These are phyloP conservation scores for Lactarius akahatsu DNA, from an alignment of 768 basidiomycete genomes.

Conservation along the genomic window DNA sequence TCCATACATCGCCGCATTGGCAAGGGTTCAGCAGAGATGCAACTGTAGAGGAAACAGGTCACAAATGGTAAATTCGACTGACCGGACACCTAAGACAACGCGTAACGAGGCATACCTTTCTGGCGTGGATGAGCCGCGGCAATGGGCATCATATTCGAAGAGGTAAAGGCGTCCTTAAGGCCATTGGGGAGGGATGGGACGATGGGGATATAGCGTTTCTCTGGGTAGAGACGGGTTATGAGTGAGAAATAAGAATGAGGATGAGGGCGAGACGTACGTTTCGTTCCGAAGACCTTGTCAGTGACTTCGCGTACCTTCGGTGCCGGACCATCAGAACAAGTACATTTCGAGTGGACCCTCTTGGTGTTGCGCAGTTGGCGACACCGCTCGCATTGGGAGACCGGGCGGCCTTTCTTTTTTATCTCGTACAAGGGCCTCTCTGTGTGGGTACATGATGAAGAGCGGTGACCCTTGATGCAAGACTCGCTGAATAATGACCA, in stretches of 20 bases:
- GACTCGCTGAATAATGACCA: constrained; percentile 22
- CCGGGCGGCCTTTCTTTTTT: constrained; percentile 31
- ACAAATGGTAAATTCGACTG: background rate
- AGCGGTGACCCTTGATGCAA: constrained; percentile 31
- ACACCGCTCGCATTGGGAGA: constrained; percentile 30
- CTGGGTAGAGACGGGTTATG: constrained; percentile 13
- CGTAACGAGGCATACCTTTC: constrained; percentile 18
- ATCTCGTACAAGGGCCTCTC: constrained; percentile 30
- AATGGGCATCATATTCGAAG: constrained; percentile 9
- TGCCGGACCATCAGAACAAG: constrained; percentile 24
- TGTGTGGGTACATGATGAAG: constrained; percentile 30
- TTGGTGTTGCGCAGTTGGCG: constrained; percentile 29
- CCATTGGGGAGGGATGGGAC: constrained; percentile 29
- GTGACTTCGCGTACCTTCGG: constrained; percentile 16
- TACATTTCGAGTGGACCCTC: constrained; percentile 30
- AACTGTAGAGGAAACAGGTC: constrained; percentile 14
- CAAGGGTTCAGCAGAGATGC: constrained; percentile 29
- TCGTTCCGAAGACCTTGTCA: constrained; percentile 29
- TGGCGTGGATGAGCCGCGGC: constrained; percentile 27
- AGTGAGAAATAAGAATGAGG: background rate
- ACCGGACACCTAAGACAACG: background rate
- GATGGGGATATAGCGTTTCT: constrained; percentile 31
- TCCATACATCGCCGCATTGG: constrained; percentile 25
- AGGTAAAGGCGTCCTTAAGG: constrained; percentile 25
- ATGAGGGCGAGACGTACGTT: constrained; percentile 22